These are phyloP conservation scores for Isoetes engelmannii DNA, from an alignment of 83 land plant genomes.

Conservation along the genomic window DNA sequence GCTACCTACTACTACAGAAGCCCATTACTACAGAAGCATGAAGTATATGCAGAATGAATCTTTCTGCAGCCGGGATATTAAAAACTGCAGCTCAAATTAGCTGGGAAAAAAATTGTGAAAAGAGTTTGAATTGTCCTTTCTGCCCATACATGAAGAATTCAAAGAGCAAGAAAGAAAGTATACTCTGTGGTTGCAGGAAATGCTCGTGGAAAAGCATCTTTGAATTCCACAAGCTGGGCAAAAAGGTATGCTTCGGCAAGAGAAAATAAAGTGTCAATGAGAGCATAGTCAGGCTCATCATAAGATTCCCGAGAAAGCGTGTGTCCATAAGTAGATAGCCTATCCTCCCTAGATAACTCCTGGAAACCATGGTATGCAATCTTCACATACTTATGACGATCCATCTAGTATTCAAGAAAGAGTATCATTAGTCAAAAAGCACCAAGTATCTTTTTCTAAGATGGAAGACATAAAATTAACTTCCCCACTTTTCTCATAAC, in stretches of 20 bases:
- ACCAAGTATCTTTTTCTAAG: too few species aligned
- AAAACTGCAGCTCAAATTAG: neutral
- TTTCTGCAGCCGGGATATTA: neutral
- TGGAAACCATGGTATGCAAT: slow-evolving; percentile 10
- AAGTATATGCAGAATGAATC: too few species aligned
- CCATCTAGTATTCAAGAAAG: neutral
- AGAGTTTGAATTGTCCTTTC: neutral
- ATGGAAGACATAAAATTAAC: too few species aligned
- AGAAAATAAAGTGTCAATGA: slow-evolving; percentile 8
- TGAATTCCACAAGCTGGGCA: slow-evolving; percentile 7
- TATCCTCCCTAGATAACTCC: slow-evolving; percentile 3
- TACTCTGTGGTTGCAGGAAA: slow-evolving; percentile 8
- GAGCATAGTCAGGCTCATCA: slow-evolving; percentile 10
- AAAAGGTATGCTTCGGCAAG: slow-evolving; percentile 6
- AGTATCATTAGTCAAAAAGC: too few species aligned
- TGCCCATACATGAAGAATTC: neutral
- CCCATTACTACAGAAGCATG: too few species aligned
- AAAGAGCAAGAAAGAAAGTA: neutral
- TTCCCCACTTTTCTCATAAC: too few species aligned
- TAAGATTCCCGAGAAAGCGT: slow-evolving; percentile 9
- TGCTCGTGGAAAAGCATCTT: neutral
- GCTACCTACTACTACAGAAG: too few species aligned
- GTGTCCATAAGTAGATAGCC: slow-evolving; percentile 1
- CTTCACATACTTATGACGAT: slow-evolving; percentile 12
- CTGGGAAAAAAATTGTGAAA: neutral